phyloP scores from a whole-genome alignment of 495 filamentous ascomycete species.

The Cercophora sp. region DNA sequence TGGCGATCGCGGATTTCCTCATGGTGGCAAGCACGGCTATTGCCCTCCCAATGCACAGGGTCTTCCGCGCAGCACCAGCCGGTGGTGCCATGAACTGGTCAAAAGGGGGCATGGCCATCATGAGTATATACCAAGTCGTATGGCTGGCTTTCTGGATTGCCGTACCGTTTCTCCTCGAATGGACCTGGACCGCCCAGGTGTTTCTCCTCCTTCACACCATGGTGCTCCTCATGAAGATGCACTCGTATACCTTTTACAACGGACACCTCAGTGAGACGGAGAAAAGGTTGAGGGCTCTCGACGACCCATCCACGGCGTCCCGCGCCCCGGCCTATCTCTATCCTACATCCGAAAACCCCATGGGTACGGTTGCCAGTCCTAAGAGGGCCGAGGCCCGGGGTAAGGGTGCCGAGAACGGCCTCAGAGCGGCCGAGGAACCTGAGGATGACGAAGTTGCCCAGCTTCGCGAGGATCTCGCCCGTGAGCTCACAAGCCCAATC shows the following conservation, averaged over 20 bases:
- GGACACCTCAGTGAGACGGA: conserved; percentile 88
- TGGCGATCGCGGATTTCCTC: conserved; percentile 73
- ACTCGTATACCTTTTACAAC: conserved; percentile 97
- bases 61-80: conserved; percentile 53
- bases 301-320: conserved; percentile 67
- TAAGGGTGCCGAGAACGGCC: conserved; percentile 39
- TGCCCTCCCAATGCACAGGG: conserved; percentile 67
- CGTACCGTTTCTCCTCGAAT: conserved; percentile 82
- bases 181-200: conserved; percentile 93
- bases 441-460: conserved; percentile 53
- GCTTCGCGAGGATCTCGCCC: conserved; percentile 81
- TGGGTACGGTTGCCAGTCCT: conserved; percentile 34
- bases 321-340: conserved; percentile 70
- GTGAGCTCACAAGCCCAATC: conserved; percentile 83
- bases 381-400: conserved; percentile 36
- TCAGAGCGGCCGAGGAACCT: conserved; percentile 22
- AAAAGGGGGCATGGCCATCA: conserved; percentile 69
- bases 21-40: conserved; percentile 77
- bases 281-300: conserved; percentile 71
- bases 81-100: conserved; percentile 65
- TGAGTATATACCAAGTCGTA: conserved; percentile 71
- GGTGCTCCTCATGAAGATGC: conserved; percentile 95
- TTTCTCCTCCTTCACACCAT: conserved; percentile 90
- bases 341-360: conserved; percentile 58
- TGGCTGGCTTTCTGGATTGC: conserved; percentile 85